phyloP scores from a whole-genome alignment of 2,329 filamentous ascomycete species.

The Neopestalotiopsis sp. region DNA sequence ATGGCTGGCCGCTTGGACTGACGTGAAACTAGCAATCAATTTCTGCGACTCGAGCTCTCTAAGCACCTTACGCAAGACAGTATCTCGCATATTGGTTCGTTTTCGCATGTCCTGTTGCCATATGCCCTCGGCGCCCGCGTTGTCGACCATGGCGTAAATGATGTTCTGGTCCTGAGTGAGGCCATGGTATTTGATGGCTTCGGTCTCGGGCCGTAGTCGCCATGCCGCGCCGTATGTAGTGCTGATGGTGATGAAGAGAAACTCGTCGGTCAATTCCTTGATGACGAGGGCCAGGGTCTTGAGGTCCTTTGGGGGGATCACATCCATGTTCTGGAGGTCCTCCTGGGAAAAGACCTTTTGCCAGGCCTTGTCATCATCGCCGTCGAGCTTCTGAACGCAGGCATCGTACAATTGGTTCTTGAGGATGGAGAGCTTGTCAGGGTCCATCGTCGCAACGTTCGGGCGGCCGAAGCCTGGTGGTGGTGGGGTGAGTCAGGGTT shows the following conservation, averaged over 20 bases:
- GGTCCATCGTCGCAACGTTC: conserved; percentile 30
- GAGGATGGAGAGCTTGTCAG: conserved; percentile 42
- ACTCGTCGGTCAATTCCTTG: conserved; percentile 63
- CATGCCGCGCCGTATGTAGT: conserved; percentile 54
- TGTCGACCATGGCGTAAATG: conserved; percentile 89
- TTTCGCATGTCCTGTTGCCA: conserved; percentile 88
- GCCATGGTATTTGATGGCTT: conserved; percentile 61
- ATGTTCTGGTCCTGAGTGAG: conserved; percentile 75
- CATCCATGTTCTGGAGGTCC: conserved; percentile 60
- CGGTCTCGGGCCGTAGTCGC: conserved; percentile 62
- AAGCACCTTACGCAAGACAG: conserved; percentile 78
- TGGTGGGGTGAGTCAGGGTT: conserved; percentile 16
- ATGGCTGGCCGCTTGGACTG: conserved; percentile 85
- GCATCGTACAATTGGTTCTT: conserved; percentile 63
- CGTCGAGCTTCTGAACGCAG: conserved; percentile 50
- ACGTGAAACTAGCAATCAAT: conserved; percentile 88
- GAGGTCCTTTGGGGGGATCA: conserved; percentile 62
- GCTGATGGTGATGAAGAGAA: conserved; percentile 58
- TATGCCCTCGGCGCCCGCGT: conserved; percentile 81
- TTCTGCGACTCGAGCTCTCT: conserved; percentile 78
- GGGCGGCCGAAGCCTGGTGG: conserved; percentile 12
- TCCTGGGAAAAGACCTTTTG: conserved; percentile 60
- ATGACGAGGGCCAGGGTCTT: conserved; percentile 59
- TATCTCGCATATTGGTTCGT: conserved; percentile 82
- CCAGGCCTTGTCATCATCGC: conserved; percentile 47